Evolutionary conservation across 805 yeast species (phyloP), one percentile per base, ranked within the genome.

Genomic region (Kodamaea nitidulidarum): DNA sequence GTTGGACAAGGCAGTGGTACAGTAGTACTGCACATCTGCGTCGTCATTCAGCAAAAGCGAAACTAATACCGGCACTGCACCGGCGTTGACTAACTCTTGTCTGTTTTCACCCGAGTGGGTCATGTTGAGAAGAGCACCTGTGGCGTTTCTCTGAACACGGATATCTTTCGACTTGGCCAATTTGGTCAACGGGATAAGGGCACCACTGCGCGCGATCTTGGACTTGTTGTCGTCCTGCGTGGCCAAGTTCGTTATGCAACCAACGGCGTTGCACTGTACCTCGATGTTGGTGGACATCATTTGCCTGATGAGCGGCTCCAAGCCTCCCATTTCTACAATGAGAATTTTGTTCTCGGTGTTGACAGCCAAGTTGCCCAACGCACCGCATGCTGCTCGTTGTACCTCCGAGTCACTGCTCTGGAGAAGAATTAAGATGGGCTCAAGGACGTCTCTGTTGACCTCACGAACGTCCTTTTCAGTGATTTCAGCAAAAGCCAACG

Each of bases 181-280:
- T 62, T 87, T 88, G 1, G 98, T 91, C 53, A 93, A 75, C 3
- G 98, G 98, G 21, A 88, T 82, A 44, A 93, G 73, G 1, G 98
- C 98, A 14, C 98, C 99, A 15, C 95, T 82, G 35, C 88, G 83
- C 15, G 99, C 99, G 54, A 93, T 93, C 60, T 88, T 88, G 38
- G 93, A 81, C 63, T 93, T 93, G 67, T 93, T 93, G 55, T 88
- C 96, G 63, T 93, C 99, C 65, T 87, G 96, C 5, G 98, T 93
- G 6, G 98, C 98, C 62, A 93, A 76, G 59, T 93, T 93, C 26
- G 99, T 93, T 56, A 93, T 90, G 61, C 98, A 93, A 12, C 99
- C 99, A 41, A 93, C 98, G 2, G 99, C 98, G 59, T 93, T 93
- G 64, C 99, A 93, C 66, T 93, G 98, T 28, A 93, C 98, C 63